These are phyloP conservation scores for Nepenthes gracilis DNA, from an alignment of 148 eudicot species.

Conservation along the genomic window DNA sequence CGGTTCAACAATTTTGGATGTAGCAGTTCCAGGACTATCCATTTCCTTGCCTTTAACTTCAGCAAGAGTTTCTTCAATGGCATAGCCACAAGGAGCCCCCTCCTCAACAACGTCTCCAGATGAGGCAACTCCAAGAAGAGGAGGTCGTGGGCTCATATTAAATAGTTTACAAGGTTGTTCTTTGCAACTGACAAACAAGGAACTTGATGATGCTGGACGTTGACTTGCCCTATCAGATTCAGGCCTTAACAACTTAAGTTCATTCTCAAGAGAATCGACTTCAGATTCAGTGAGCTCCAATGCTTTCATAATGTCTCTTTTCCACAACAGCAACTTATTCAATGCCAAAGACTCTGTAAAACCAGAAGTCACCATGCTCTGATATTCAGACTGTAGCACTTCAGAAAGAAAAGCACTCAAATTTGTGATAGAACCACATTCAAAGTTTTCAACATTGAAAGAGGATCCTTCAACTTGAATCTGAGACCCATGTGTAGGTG, in stretches of 20 bases:
- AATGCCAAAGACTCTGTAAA: constrained; percentile 36
- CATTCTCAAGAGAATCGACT: constrained; percentile 78
- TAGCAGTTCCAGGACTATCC: constrained; percentile 68
- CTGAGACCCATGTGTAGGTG: constrained; percentile 30
- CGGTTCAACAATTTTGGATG: constrained; percentile 47
- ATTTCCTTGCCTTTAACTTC: constrained; percentile 31
- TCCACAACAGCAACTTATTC: constrained; percentile 55
- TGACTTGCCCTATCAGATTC: constrained; percentile 15
- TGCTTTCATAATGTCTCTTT: constrained; percentile 48
- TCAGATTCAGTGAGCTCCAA: constrained; percentile 75
- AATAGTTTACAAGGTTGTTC: constrained; percentile 23
- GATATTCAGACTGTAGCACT: constrained; percentile 38
- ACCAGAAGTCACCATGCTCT: constrained; percentile 31
- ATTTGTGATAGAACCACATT: constrained; percentile 27
- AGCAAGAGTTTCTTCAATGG: constrained; percentile 12
- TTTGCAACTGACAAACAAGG: constrained; percentile 17
- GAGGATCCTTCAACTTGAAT: constrained; percentile 28
- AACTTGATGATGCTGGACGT: constrained; percentile 28
- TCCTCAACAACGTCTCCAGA: constrained; percentile 30
- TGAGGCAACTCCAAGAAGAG: constrained; percentile 28
- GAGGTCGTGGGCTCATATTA: constrained; percentile 20
- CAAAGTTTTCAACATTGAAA: constrained; percentile 39
- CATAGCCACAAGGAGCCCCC: constrained; percentile 12
- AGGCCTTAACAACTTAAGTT: constrained; percentile 38
- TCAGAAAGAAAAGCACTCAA: constrained; percentile 48